Percentiles rank a stretch among this genome's conserved stretches.
Conservation (phyloP, 2,329 filamentous ascomycete genomes). For the Pseudocercospora macadamiae region DNA sequence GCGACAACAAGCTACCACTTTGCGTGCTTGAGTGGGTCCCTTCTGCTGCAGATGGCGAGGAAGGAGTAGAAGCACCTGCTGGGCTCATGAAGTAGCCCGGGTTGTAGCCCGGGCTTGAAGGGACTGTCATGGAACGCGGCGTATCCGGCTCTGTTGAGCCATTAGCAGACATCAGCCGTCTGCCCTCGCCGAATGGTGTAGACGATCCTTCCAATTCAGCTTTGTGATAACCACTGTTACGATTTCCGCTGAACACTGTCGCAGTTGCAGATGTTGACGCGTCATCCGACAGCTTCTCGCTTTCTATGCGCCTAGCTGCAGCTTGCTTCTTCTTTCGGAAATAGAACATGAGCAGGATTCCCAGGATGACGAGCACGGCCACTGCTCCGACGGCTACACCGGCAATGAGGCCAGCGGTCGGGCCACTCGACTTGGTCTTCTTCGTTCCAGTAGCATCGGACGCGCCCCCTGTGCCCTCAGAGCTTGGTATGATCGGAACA, state of each 20-base stretch:
- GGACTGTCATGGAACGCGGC: slow-evolving; percentile 7
- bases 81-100: slow-evolving; percentile 24
- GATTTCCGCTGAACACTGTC: slow-evolving; percentile 9
- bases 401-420: slow-evolving; percentile 45
- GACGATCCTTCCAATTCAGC: slow-evolving; percentile 46
- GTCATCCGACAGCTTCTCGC: slow-evolving; percentile 10
- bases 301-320: slow-evolving; percentile 16
- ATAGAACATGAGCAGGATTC: slow-evolving; percentile 39
- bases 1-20: slow-evolving; percentile 26
- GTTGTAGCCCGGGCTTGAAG: slow-evolving; percentile 21
- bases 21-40: slow-evolving; percentile 33
- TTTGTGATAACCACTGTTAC: slow-evolving; percentile 45
- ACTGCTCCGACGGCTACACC: slow-evolving; percentile 50
- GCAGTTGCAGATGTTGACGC: slow-evolving; percentile 4
- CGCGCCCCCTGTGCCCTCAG: slow-evolving; percentile 3
- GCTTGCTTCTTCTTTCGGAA: slow-evolving; percentile 25
- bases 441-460: background rate
- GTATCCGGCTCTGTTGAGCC: slow-evolving; percentile 15
- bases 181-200: slow-evolving; percentile 23
- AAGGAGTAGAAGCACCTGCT: slow-evolving; percentile 18
- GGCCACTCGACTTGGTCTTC: slow-evolving; percentile 14
- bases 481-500: slow-evolving; percentile 31
- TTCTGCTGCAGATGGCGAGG: slow-evolving; percentile 28
- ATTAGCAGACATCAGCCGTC: slow-evolving; percentile 26
- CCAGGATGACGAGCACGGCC: slow-evolving; percentile 37